Percentiles rank a stretch among this genome's conserved stretches.
Evolutionary conservation across 345 rosid genomes (phyloP).

Genomic region (Melaleuca quinquenervia): DNA sequence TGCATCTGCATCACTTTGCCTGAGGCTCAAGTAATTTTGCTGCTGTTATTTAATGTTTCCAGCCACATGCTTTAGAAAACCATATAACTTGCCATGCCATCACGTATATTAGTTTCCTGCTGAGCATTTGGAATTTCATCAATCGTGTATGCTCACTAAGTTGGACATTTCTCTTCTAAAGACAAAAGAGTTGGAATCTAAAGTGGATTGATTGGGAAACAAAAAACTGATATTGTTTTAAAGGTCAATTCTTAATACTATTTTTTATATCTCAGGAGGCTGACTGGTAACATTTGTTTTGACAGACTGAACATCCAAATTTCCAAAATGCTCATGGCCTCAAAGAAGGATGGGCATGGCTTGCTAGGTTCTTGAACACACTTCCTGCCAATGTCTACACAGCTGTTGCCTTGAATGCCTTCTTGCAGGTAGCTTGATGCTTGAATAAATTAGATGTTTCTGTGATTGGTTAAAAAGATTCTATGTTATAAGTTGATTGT

Average conservation of each 20-base stretch:
- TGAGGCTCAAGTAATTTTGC: background rate
- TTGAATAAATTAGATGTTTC: background rate
- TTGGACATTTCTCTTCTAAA: background rate
- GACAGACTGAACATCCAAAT: constrained; percentile 59
- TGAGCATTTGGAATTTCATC: background rate
- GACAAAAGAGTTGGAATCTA: background rate
- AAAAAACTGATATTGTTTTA: background rate
- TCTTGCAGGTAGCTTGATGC: constrained; percentile 45
- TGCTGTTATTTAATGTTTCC: background rate
- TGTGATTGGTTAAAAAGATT: background rate
- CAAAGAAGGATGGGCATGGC: constrained; percentile 82
- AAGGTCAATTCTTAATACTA: background rate
- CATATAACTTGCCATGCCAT: background rate
- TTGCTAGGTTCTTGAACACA: constrained; percentile 53
- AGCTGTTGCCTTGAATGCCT: constrained; percentile 63
- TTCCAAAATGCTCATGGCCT: constrained; percentile 54
- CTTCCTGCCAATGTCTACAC: constrained; percentile 64
- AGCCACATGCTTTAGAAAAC: background rate
- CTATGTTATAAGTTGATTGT: background rate
- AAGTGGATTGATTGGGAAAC: background rate
- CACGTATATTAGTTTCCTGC: background rate
- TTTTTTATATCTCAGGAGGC: background rate
- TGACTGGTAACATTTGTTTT: constrained; percentile 5
- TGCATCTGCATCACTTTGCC: background rate
- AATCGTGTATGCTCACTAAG: background rate